phyloP scores from a whole-genome alignment of 768 basidiomycete genomes.

The Ephemerocybe angulata region DNA sequence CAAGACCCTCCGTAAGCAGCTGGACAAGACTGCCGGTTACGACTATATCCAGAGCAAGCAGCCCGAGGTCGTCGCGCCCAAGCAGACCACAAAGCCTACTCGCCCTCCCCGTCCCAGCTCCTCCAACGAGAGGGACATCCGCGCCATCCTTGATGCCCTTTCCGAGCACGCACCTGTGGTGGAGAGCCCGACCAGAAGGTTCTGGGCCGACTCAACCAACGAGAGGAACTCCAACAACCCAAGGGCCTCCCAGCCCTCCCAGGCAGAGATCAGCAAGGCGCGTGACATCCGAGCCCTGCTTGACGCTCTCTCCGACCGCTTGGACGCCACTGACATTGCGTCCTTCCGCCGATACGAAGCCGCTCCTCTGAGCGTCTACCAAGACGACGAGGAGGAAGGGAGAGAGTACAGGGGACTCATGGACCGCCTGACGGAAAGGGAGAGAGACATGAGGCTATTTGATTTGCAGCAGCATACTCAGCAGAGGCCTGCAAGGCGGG shows the following conservation, averaged over 20 bases:
- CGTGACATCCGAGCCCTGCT: slow-evolving; percentile 18
- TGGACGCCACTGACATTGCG: neutral
- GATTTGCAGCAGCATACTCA: neutral
- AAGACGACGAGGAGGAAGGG: neutral
- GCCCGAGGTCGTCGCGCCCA: slow-evolving; percentile 47
- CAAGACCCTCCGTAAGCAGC: slow-evolving; percentile 57
- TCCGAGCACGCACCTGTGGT: neutral
- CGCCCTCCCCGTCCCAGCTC: slow-evolving; percentile 7
- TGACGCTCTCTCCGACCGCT: slow-evolving; percentile 16
- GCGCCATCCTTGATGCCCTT: slow-evolving; percentile 14
- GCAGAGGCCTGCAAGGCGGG: neutral
- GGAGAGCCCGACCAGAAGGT: neutral
- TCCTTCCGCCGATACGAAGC: slow-evolving; percentile 6
- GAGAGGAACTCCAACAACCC: neutral
- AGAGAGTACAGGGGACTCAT: neutral
- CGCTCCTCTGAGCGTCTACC: neutral
- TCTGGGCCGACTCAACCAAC: neutral
- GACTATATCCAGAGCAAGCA: slow-evolving; percentile 3
- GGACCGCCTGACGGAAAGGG: slow-evolving; percentile 5
- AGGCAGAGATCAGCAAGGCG: neutral
- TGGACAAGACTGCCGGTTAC: slow-evolving; percentile 41
- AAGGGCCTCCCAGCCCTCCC: neutral
- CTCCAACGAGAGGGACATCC: slow-evolving; percentile 15
- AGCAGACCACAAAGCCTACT: slow-evolving; percentile 22
- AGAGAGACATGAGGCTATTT: slow-evolving; percentile 6